Evolutionary conservation across 495 filamentous ascomycete species (phyloP), one percentile per base, ranked within the genome.

Genomic region (Hapsidospora chrysogenum): DNA sequence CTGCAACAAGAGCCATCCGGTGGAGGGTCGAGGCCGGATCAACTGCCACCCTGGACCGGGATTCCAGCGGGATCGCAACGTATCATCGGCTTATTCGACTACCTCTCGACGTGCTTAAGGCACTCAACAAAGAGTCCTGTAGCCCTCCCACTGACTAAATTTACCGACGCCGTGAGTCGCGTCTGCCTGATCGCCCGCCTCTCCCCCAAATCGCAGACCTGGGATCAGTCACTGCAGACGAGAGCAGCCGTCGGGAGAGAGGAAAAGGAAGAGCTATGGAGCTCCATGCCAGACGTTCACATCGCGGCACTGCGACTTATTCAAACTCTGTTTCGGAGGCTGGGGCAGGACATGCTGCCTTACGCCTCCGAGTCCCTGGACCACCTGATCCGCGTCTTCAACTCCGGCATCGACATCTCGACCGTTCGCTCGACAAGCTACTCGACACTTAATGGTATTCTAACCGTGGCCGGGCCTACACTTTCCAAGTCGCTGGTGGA

Each of bases 221-320:
- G 47, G 29, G 47, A 61, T 21, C 53, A 45, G 40, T 47, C 36
- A 36, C 42, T 66, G 9, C 60, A 65, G 26, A 54, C 71, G 35
- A 84, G 82, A 37, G 58, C 68, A 15, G 72, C 79, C 45, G 72
- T 92, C 41, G 59, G 72, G 23, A 70, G 75, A 31, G 80, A 84
- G 30, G 85, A 94, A 52, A 71, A 76, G 40, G 80, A 87, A 41
- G 64, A 66, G 29, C 59, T 94, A 9, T 83, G 74, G 64, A 53
- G 61, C 17, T 64, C 72, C 21, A 56, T 93, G 4, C 83, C 85
- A 18, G 62, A 68, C 16, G 71, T 93, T 41, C 82, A 94, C 42
- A 51, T 69, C 25, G 69, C 78, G 9, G 68, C 71, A 23, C 55
- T 89, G 37, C 57, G 63, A 16, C 43, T 92, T 4, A 57, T 78